Percentiles rank a stretch among this genome's conserved stretches.
phyloP scores from a whole-genome alignment of 2,329 filamentous ascomycete genomes.

The Calonectria leucothoes region DNA sequence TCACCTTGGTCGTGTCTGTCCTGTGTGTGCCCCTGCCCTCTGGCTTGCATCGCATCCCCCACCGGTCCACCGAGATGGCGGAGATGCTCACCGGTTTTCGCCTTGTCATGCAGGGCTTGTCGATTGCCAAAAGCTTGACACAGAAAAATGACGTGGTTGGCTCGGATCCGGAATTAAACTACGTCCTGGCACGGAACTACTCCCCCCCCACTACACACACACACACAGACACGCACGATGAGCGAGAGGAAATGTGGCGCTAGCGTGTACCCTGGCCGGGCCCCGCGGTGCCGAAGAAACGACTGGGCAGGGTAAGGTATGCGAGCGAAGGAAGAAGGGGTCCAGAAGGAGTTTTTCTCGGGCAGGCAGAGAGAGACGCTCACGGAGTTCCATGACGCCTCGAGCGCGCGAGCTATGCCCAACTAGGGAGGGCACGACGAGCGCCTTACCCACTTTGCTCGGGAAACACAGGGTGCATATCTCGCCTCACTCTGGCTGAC shows the following conservation, averaged over 20 bases:
- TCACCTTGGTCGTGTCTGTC: neutral
- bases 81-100: neutral
- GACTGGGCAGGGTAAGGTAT: neutral
- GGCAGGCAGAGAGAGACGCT: neutral
- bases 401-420: neutral
- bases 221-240: too few species aligned
- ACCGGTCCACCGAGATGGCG: neutral
- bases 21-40: neutral
- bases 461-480: neutral
- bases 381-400: neutral
- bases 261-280: neutral
- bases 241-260: neutral
- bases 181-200: neutral
- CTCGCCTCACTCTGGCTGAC: neutral
- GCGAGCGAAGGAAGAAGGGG: neutral
- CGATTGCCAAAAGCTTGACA: slow-evolving; percentile 3
- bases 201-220: too few species aligned
- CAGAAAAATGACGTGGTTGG: slow-evolving; percentile 4
- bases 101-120: neutral
- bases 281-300: neutral
- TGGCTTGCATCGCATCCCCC: neutral
- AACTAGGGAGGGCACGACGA: neutral
- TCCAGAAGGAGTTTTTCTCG: neutral
- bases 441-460: neutral
- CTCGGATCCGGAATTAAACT: neutral